Percentiles rank a stretch among this genome's conserved stretches.
phyloP scores from a whole-genome alignment of 768 basidiomycete genomes.

The Tricholoma furcatifolium region DNA sequence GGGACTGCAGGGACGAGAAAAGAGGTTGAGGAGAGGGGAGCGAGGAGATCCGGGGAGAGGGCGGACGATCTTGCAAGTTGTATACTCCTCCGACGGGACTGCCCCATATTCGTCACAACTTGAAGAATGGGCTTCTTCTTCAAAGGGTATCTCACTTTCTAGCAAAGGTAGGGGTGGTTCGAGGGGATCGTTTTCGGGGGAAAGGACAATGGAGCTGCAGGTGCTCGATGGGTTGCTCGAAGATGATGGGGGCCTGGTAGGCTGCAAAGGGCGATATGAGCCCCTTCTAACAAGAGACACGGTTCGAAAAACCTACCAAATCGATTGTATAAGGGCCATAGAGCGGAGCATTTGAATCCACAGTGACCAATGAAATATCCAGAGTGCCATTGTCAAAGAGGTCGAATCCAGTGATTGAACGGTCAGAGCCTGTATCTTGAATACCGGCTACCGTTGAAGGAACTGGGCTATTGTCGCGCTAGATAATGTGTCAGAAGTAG shows the following conservation, averaged over 20 bases:
- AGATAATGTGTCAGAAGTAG: background rate
- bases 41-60: slow-evolving; percentile 20
- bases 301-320: too few species aligned
- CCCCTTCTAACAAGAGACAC: too few species aligned
- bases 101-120: background rate
- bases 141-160: background rate
- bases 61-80: slow-evolving; percentile 38
- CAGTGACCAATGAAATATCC: too few species aligned
- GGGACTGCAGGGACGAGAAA: slow-evolving; percentile 29
- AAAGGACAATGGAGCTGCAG: background rate
- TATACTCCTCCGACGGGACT: slow-evolving; percentile 23
- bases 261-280: background rate
- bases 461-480: background rate
- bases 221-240: background rate
- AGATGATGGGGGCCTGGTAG: background rate
- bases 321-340: too few species aligned
- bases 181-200: background rate
- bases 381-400: too few species aligned
- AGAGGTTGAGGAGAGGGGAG: slow-evolving; percentile 24
- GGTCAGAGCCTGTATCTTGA: too few species aligned
- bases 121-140: background rate
- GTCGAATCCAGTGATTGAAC: too few species aligned
- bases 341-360: too few species aligned
- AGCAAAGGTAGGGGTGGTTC: background rate
- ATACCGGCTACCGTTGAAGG: background rate